Percentiles rank a stretch among this genome's conserved stretches.
Evolutionary conservation across 2,329 filamentous ascomycete genomes (phyloP).

Genomic region (Colletotrichum tamarilloi): DNA sequence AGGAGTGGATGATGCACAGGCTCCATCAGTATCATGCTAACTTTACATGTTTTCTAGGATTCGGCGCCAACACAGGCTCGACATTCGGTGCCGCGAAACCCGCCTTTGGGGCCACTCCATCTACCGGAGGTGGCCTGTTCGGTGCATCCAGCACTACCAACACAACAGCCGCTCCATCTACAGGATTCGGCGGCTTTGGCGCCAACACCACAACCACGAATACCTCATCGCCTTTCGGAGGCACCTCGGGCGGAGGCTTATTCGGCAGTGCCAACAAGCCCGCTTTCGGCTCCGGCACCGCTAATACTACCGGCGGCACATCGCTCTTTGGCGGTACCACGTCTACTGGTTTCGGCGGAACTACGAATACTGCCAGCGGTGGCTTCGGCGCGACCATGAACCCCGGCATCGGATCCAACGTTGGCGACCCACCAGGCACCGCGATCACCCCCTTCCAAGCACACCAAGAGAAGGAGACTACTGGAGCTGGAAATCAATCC

Average conservation of each 20-base stretch:
- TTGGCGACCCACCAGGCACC: slow-evolving; percentile 75
- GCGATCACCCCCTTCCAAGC: slow-evolving; percentile 76
- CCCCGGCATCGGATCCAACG: slow-evolving; percentile 61
- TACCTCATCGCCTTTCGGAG: slow-evolving; percentile 52
- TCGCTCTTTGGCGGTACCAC: slow-evolving; percentile 60
- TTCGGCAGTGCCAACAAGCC: slow-evolving; percentile 63
- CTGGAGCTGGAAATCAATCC: slow-evolving; percentile 59
- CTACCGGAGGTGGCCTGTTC: slow-evolving; percentile 58
- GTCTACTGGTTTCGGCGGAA: slow-evolving; percentile 51
- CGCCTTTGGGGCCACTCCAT: slow-evolving; percentile 32
- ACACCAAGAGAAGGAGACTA: slow-evolving; percentile 78
- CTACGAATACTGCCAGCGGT: slow-evolving; percentile 45
- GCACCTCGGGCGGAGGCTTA: slow-evolving; percentile 51
- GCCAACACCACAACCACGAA: slow-evolving; percentile 44
- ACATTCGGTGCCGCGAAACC: slow-evolving; percentile 50
- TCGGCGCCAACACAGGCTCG: slow-evolving; percentile 48
- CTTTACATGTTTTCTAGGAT: slow-evolving; percentile 34
- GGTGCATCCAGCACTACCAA: slow-evolving; percentile 51
- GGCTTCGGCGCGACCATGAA: slow-evolving; percentile 58
- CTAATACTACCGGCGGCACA: slow-evolving; percentile 52
- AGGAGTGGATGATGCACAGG: background rate
- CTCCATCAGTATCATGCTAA: background rate
- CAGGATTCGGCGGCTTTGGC: slow-evolving; percentile 56
- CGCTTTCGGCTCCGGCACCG: slow-evolving; percentile 59
- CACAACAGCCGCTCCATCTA: slow-evolving; percentile 45